Evolutionary conservation across 805 yeast genomes (phyloP).

Genomic region (Myxozyma nipponensis): DNA sequence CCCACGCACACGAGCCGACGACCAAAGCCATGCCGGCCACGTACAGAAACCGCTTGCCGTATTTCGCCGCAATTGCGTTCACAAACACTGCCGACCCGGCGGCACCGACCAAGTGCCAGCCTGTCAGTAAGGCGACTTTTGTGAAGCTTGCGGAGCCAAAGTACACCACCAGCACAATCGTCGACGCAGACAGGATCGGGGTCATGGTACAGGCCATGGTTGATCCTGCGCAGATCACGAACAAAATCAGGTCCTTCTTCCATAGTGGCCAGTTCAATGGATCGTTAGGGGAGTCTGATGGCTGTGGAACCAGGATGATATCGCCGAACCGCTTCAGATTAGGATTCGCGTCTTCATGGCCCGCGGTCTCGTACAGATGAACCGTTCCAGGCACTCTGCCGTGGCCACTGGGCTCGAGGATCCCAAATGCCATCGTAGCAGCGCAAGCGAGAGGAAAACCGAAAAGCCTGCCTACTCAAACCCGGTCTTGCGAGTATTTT

Average conservation of each 20-base stretch:
- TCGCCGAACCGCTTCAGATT: conserved; percentile 41
- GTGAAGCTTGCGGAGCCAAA: conserved; percentile 9
- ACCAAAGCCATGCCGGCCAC: conserved; percentile 17
- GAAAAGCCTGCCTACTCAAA: too few species aligned
- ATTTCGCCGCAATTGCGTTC: conserved; percentile 23
- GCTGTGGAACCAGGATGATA: conserved; percentile 60
- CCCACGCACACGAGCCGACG: conserved; percentile 24
- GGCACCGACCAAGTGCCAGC: conserved; percentile 25
- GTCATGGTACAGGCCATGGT: conserved; percentile 22
- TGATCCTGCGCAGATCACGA: conserved; percentile 21
- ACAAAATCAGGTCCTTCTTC: conserved; percentile 19
- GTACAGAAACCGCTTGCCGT: conserved; percentile 26
- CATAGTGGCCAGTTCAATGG: conserved; percentile 58
- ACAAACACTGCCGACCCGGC: conserved; percentile 20
- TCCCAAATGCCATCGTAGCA: conserved; percentile 26
- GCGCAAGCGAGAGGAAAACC: too few species aligned
- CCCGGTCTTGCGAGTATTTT: too few species aligned
- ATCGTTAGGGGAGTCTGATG: conserved; percentile 65
- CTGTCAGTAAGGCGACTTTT: conserved; percentile 24
- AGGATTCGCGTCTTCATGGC: conserved; percentile 1
- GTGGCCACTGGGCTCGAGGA: conserved; percentile 18
- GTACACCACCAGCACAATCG: conserved; percentile 20
- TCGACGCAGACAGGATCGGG: conserved; percentile 23
- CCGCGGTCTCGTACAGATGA: conserved; percentile 12
- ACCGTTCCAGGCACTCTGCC: conserved; percentile 21